Percentiles rank a stretch among this genome's conserved stretches.
Conservation (phyloP, 305 asterid genomes). For the Nicotiana rustica region DNA sequence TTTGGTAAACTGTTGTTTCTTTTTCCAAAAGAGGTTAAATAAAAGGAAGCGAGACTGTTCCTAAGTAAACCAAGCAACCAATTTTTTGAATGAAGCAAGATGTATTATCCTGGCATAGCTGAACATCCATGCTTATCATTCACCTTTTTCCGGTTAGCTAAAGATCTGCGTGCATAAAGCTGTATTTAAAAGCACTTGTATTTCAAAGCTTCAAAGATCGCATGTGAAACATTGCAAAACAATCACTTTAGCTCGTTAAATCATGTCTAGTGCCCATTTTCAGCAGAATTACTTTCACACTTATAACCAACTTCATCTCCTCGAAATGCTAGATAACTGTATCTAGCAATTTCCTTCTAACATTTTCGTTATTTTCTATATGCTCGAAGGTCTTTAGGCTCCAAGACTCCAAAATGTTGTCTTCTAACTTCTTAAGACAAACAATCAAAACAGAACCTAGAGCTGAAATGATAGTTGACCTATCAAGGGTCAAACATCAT, state of each 20-base stretch:
- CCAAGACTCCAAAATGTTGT: conserved; percentile 1
- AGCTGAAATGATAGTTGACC: conserved; percentile 31
- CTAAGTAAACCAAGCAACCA: conserved; percentile 19
- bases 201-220: neutral
- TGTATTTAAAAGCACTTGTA: neutral
- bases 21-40: conserved; percentile 18
- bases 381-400: neutral
- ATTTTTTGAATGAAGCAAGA: conserved; percentile 11
- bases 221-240: neutral
- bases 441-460: conserved; percentile 21
- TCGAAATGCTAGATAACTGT: conserved; percentile 2
- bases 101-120: neutral
- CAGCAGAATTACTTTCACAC: conserved; percentile 16
- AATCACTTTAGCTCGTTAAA: neutral
- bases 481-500: conserved; percentile 17
- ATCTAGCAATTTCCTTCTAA: conserved; percentile 3
- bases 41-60: neutral
- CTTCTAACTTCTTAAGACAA: conserved; percentile 18
- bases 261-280: conserved; percentile 27
- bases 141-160: neutral
- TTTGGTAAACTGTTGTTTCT: neutral
- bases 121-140: conserved; percentile 12
- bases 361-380: conserved; percentile 10
- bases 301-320: conserved; percentile 22
- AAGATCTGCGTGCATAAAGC: neutral